Base-by-base conservation (phyloP, 129 eudicot genomes). In the Lactuca saligna region DNA sequence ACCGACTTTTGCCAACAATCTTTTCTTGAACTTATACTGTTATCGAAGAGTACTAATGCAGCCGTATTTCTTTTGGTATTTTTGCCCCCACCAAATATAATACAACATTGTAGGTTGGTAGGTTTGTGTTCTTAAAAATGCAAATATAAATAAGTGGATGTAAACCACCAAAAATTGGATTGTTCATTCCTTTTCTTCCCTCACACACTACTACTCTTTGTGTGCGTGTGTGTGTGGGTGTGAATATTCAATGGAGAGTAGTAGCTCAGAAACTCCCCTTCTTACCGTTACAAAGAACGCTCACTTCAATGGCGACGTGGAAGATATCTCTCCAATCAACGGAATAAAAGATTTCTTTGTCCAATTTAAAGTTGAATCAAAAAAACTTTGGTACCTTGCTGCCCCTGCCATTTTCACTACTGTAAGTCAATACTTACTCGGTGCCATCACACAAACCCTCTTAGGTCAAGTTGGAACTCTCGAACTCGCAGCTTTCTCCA, bases 381-480 rank as follows among this genome's bases (percentile, higher is more conserved):
- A 56, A 31, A 86, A 80, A 73, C 75, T 81, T 1, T 83, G 84
- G 85, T 73, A 77, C 64, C 77, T 84, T 5, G 90, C 86, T 0
- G 83, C 56, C 20, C 95, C 90, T 0, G 78, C 85, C 11, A 82
- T 83, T 25, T 87, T 82, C 71, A 87, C 81, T 37, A 29, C 77
- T 17, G 29, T 82, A 0, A 77, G 82, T 48, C 87, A 84, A 25
- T 87, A 79, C 74, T 76, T 83, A 1, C 87, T 87, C 3, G 95
- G 82, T 7, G 85, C 86, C 54, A 37, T 87, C 73, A 79, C 95
- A 0, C 59, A 78, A 66, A 74, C 78, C 2, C 68, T 82, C 32
- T 65, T 77, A 4, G 80, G 86, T 46, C 86, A 82, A 2, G 77
- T 78, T 11, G 74, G 82, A 14, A 78, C 82, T 2, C 80, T 78